A percentile compares a stretch with the other conserved stretches of the same genome.
These are phyloP conservation scores for Candida anglica DNA, from an alignment of 805 yeast genomes.

Conservation along the genomic window DNA sequence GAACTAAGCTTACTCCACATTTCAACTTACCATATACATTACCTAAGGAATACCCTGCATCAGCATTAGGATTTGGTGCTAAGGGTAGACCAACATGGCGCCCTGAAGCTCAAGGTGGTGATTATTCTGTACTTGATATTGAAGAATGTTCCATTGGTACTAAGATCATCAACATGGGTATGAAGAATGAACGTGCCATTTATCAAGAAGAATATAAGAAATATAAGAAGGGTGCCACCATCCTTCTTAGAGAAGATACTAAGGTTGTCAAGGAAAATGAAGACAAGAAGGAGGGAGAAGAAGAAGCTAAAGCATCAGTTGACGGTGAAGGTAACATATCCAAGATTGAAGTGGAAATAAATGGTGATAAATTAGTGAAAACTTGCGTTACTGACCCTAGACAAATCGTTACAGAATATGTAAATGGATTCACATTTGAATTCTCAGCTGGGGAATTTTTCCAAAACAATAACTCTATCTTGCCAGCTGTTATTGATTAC, in stretches of 20 bases:
- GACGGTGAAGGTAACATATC: slow-evolving; percentile 34
- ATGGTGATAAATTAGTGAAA: slow-evolving; percentile 36
- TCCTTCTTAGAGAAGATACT: slow-evolving; percentile 78
- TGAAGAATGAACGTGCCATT: slow-evolving; percentile 60
- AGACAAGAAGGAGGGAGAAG: slow-evolving; percentile 25
- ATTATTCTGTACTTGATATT: slow-evolving; percentile 70
- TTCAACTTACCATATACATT: slow-evolving; percentile 69
- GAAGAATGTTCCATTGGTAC: slow-evolving; percentile 95
- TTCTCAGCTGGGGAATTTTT: slow-evolving; percentile 95
- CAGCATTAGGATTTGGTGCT: slow-evolving; percentile 85
- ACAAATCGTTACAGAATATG: slow-evolving; percentile 73
- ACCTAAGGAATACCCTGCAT: slow-evolving; percentile 38
- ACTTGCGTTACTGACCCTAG: slow-evolving; percentile 78
- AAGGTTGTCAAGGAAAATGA: slow-evolving; percentile 25
- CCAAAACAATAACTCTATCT: slow-evolving; percentile 90
- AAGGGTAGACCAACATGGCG: slow-evolving; percentile 79
- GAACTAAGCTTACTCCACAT: slow-evolving; percentile 96
- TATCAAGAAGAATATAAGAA: slow-evolving; percentile 46
- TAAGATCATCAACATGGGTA: slow-evolving; percentile 65
- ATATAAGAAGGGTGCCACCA: slow-evolving; percentile 78
- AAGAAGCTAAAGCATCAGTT: slow-evolving; percentile 23
- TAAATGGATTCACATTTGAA: slow-evolving; percentile 72
- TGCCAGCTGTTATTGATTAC: slow-evolving; percentile 77
- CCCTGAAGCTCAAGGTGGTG: slow-evolving; percentile 50
- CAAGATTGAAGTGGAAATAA: slow-evolving; percentile 19